Percentiles rank a stretch among this genome's conserved stretches.
These are phyloP conservation scores for Cynara cardunculus DNA, from an alignment of 129 eudicot species.

Conservation along the genomic window DNA sequence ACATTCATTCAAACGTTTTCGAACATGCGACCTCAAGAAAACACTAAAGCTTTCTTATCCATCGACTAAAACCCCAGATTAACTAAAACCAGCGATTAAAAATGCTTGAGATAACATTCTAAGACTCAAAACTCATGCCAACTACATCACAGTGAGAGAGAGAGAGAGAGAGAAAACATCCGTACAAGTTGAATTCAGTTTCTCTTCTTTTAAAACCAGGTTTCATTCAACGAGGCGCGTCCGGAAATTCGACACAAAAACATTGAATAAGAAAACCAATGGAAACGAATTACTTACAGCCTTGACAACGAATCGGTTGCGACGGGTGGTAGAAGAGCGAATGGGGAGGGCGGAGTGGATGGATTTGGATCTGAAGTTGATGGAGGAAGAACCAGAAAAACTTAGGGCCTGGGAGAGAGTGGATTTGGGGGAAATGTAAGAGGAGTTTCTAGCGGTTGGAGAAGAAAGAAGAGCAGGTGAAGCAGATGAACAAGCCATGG, in stretches of 20 bases:
- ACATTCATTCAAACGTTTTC: background rate
- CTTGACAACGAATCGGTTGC: conserved; percentile 47
- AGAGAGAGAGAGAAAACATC: background rate
- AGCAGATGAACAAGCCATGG: conserved; percentile 43
- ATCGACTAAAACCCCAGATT: background rate
- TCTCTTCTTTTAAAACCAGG: background rate
- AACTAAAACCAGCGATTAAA: background rate
- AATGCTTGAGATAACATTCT: background rate
- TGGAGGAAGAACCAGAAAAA: conserved; percentile 36
- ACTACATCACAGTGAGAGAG: background rate
- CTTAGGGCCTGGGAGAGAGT: conserved; percentile 37
- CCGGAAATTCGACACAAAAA: background rate
- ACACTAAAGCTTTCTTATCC: background rate
- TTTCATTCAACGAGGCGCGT: background rate
- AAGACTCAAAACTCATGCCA: background rate
- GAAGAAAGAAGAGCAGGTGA: conserved; percentile 45
- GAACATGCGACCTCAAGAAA: background rate
- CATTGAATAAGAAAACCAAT: background rate
- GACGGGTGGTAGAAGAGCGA: conserved; percentile 36
- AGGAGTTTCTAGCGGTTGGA: conserved; percentile 34
- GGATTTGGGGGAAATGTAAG: conserved; percentile 46
- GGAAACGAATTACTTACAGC: conserved; percentile 50
- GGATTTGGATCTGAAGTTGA: conserved; percentile 32
- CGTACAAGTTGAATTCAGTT: background rate
- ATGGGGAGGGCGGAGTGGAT: conserved; percentile 34